Evolutionary conservation across 345 rosid genomes (phyloP), one percentile per base, ranked within the genome.

Genomic region (Lenwebbia sp.): DNA sequence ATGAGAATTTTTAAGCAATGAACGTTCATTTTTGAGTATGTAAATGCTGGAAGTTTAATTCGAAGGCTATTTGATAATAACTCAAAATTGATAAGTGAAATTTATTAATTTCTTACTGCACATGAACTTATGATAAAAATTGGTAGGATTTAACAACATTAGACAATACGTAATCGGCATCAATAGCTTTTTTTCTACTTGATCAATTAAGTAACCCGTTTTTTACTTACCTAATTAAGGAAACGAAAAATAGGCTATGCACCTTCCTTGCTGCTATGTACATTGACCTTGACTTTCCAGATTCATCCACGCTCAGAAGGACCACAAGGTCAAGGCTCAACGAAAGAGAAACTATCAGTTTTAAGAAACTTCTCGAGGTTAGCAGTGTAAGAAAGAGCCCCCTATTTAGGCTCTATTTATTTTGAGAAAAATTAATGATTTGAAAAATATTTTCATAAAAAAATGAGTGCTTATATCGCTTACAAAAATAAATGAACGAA

Each of bases 21-120:
- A 0, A 1, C 44, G 33, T 15, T 30, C 23, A 2, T 0, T 65
- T 65, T 65, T 65, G 41, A 30, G 12, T 4, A 19, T 4, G 33
- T 65, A 30, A 65, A 60, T 28, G 22, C 0, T 28, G 40, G 30
- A 62, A 62, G 17, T 15, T 14, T 28, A 30, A 62, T 14, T 28
- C 15, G 0, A 30, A 30, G 40, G 40, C 75, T 30, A 62, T 62
- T 30, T 7, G 22, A 30, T 7, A 62, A 33, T 7, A 62, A 62
- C 40, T 62, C 11, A 2, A 62, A 30, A 62, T 62, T 62, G 40
- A 62, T 62, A 3, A 7, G 75, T 14, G 75, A 62, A 15, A 37
- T 30, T 28, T 28, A 62, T 62, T 30, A 15, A 28, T 62, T 62
- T 62, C 75, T 30, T 33, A 14, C 10, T 30, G 15, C 11, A 28